A percentile compares a stretch with the other conserved stretches of the same genome.
Conservation (phyloP, 768 basidiomycete genomes). For the Daedaleopsis sinensis region DNA sequence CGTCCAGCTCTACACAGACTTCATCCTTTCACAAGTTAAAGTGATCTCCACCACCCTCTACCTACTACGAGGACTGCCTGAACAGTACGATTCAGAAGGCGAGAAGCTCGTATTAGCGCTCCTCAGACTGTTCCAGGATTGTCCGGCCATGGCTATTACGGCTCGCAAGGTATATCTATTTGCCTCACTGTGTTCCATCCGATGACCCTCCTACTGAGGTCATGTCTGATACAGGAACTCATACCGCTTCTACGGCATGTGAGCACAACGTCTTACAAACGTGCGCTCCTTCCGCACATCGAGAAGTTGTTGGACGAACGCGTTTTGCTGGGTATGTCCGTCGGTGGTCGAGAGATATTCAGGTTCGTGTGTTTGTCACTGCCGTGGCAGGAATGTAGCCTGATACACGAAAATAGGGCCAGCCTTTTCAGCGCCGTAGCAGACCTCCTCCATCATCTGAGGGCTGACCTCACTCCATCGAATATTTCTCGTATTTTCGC, state of each 20-base stretch:
- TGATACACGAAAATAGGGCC: conserved; percentile 48
- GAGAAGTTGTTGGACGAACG: conserved; percentile 91
- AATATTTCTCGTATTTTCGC: conserved; percentile 81
- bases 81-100: conserved; percentile 72
- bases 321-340: conserved; percentile 82
- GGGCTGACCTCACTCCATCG: conserved; percentile 72
- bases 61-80: conserved; percentile 71
- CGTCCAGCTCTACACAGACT: conserved; percentile 72
- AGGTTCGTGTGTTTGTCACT: conserved; percentile 50
- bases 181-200: background rate
- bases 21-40: conserved; percentile 91
- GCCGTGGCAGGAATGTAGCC: background rate
- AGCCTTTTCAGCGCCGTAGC: conserved; percentile 87
- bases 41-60: conserved; percentile 92
- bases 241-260: conserved; percentile 93
- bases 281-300: conserved; percentile 77
- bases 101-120: conserved; percentile 81
- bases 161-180: conserved; percentile 71
- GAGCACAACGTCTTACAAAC: conserved; percentile 74
- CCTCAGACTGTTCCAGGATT: conserved; percentile 90
- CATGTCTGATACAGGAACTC: conserved; percentile 61
- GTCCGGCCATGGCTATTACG: conserved; percentile 81
- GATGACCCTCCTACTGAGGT: no score
- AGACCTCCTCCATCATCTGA: conserved; percentile 91
- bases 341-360: conserved; percentile 85